Evolutionary conservation across 768 basidiomycete genomes (phyloP).

Genomic region (Lactifluus rugatus): DNA sequence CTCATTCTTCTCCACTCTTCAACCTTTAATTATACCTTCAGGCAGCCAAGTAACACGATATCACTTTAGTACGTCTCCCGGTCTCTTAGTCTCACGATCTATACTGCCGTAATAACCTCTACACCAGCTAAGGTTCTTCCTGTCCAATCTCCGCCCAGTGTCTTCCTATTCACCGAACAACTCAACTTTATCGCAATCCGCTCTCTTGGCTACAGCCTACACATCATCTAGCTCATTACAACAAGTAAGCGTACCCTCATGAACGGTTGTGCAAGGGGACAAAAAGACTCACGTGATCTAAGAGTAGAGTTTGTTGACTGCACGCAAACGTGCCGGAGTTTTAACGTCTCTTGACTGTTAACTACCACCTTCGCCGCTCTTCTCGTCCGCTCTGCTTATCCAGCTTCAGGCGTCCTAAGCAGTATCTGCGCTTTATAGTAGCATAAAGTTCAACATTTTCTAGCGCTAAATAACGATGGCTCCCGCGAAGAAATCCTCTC

Average conservation of each 20-base stretch:
- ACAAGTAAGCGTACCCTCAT: not conserved
- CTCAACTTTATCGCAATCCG: not conserved
- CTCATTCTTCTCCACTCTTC: not conserved
- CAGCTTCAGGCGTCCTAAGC: slow-evolving; percentile 15
- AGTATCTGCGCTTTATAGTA: slow-evolving; percentile 19
- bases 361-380: slow-evolving; percentile 40
- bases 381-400: slow-evolving; percentile 20
- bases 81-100: not conserved
- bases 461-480: slow-evolving; percentile 31
- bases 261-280: slow-evolving; percentile 10
- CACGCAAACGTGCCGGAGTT: slow-evolving; percentile 21
- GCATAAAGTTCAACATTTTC: slow-evolving; percentile 19
- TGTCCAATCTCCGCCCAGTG: slow-evolving; percentile 5
- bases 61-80: not conserved
- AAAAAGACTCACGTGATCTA: slow-evolving; percentile 20
- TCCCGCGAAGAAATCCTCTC: slow-evolving; percentile 29
- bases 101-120: not conserved
- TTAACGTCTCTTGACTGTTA: slow-evolving; percentile 26
- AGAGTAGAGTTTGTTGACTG: slow-evolving; percentile 23
- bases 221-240: not conserved
- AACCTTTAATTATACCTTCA: not conserved
- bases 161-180: not conserved
- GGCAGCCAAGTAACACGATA: not conserved
- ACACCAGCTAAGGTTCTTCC: slow-evolving; percentile 1
- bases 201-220: not conserved